Base-by-base conservation (phyloP, 495 filamentous ascomycete species). In the Aeminium ludgeri region DNA sequence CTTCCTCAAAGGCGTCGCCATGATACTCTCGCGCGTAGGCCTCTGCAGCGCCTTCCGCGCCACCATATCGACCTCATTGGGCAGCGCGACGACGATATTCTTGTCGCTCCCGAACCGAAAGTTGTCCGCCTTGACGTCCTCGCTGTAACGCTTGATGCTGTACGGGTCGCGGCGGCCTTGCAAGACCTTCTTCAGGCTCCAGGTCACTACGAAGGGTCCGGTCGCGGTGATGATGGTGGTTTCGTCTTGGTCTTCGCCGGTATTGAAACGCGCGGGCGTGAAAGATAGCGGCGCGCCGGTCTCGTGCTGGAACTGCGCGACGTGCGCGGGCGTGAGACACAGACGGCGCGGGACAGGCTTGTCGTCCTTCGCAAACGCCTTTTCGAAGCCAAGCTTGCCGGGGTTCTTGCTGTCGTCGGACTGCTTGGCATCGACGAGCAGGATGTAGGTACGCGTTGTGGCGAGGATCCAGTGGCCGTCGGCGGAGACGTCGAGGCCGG, bases 31-130 rank as follows among this genome's bases (percentile, higher is more conserved):
- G 29, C 89, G 67, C 4, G 91, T 94, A 1, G 87, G 84, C 60
- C 72, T 78, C 70, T 80, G 82, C 56, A 97, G 74, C 48, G 72
- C 74, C 46, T 76, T 68, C 60, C 83, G 84, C 32, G 75, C 78
- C 18, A 96, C 82, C 86, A 95, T 95, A 59, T 95, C 87, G 47
- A 97, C 87, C 61, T 94, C 86, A 56, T 97, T 92, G 3, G 91
- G 86, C 45, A 96, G 63, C 1, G 89, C 89, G 16, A 97, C 86
- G 54, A 97, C 94, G 46, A 97, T 82, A 51, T 94, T 94, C 70
- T 93, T 92, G 56, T 97, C 89, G 10, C 76, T 82, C 23, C 86
- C 86, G 52, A 86, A 97, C 49, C 85, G 82, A 77, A 97, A 97
- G 57, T 97, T 91, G 55, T 97, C 91, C n/a, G 89, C 89, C 66